These are phyloP conservation scores for Boletus insuetus DNA, from an alignment of 768 basidiomycete species.

Conservation along the genomic window DNA sequence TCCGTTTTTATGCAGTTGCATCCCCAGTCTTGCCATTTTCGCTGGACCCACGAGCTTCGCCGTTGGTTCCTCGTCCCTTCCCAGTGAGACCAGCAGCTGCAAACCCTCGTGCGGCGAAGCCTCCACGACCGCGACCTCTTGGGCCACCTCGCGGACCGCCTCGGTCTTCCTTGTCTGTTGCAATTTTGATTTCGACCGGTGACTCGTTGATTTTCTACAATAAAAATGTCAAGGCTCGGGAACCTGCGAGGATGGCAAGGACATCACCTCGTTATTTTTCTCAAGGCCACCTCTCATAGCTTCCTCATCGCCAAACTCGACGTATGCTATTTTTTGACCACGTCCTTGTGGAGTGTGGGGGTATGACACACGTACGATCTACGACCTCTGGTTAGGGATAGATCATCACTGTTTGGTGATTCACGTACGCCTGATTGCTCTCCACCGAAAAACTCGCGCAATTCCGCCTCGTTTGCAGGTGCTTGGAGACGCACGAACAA, in stretches of 20 bases:
- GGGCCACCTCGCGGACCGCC: constrained; percentile 47
- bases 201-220: constrained; percentile 67
- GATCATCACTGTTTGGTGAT: neutral
- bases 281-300: constrained; percentile 77
- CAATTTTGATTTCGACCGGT: constrained; percentile 66
- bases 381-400: neutral
- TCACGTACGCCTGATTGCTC: constrained; percentile 61
- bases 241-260: constrained; percentile 14
- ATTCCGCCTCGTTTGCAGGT: constrained; percentile 56
- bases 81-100: constrained; percentile 64
- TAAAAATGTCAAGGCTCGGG: constrained; percentile 4
- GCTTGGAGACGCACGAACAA: constrained; percentile 71
- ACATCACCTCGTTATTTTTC: constrained; percentile 64
- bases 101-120: constrained; percentile 61
- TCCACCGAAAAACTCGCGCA: constrained; percentile 76
- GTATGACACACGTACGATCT: constrained; percentile 71
- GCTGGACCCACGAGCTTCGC: constrained; percentile 27
- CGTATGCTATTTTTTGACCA: constrained; percentile 65
- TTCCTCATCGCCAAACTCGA: constrained; percentile 89
- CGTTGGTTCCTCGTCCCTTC: constrained; percentile 31
- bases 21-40: constrained; percentile 30
- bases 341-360: constrained; percentile 50
- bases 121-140: constrained; percentile 49
- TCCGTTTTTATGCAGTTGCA: constrained; percentile 19
- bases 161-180: constrained; percentile 53